Evolutionary conservation across 176 grass and related monocot genomes (phyloP).

Genomic region (Stipa capillata): DNA sequence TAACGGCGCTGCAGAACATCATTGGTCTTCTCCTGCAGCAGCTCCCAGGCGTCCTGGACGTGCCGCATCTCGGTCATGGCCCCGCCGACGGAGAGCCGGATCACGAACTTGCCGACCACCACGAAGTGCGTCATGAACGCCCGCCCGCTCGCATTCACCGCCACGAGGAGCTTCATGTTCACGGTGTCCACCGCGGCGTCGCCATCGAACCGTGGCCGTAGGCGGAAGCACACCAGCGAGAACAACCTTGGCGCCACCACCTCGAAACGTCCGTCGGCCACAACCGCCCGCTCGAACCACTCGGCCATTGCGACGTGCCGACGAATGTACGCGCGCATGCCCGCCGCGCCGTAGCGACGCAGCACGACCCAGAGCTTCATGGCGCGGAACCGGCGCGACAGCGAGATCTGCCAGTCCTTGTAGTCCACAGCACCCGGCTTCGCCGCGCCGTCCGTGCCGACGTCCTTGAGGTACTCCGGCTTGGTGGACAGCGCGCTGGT

Average conservation of each 20-base stretch:
- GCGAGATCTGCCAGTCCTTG: conserved; percentile 52
- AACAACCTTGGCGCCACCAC: conserved; percentile 30
- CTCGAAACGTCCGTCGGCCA: conserved; percentile 33
- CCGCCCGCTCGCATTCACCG: conserved; percentile 30
- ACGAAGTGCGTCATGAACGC: conserved; percentile 47
- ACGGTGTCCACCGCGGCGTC: not conserved
- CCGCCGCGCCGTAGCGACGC: conserved; percentile 26
- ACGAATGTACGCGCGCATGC: conserved; percentile 4
- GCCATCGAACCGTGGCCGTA: not conserved
- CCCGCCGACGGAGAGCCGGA: conserved; percentile 28
- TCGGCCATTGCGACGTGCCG: conserved; percentile 32
- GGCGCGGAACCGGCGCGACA: conserved; percentile 27
- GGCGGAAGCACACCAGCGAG: conserved; percentile 36
- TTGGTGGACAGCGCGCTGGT: conserved; percentile 26
- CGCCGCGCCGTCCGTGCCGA: not conserved
- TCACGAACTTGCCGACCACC: conserved; percentile 29
- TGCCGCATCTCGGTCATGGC: conserved; percentile 39
- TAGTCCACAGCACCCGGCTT: conserved; percentile 16
- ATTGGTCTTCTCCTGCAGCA: conserved; percentile 13
- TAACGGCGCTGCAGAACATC: not conserved
- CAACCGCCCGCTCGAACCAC: conserved; percentile 34
- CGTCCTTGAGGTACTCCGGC: conserved; percentile 40
- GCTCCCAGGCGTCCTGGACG: conserved; percentile 27
- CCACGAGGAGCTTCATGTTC: conserved; percentile 32
- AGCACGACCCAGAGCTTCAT: conserved; percentile 39